Evolutionary conservation across 495 filamentous ascomycete species (phyloP), one percentile per base, ranked within the genome.

Genomic region (Rhypophila decipiens): DNA sequence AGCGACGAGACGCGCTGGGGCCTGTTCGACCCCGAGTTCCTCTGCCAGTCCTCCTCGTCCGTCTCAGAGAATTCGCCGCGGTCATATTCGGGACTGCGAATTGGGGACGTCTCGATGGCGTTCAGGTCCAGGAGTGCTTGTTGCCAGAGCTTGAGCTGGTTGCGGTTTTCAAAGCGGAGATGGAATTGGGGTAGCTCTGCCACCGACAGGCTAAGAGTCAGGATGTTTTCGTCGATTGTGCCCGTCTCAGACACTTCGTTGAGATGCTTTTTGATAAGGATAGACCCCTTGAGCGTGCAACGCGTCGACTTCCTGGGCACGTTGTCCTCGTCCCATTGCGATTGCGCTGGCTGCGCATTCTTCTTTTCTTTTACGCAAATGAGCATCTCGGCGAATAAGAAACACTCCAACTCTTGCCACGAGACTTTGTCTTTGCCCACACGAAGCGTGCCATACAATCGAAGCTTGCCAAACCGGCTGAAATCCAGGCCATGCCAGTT

Each of bases 401-500:
- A 99, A 64, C 94, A 99, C 63, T 97, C 90, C 44, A 99, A 67
- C 60, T 99, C 94, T 70, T 99, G 93, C 93, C 93, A 99, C 11
- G 93, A 90, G 55, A 93, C 78, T 52, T 89, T 88, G 63, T 99
- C 93, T 57, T 97, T 99, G 53, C 94, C 93, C 18, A 99, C 93
- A 45, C 86, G 83, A 52, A 97, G 84, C 13, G 87, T 90, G 37
- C 90, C 93, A 58, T 95, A 90, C 33, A 97, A 71, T 27, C 89
- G 85, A 53, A 99, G 79, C 59, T 95, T 96, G 52, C 93, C 93
- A 64, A 97, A 97, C 49, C 90, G 79, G 59, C 79, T 75, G 61
- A 96, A 97, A 59, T 99, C 94, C n/a, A 97, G 73, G 0, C 93
- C 94, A 63, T 99, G 93, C 93, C 93, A 99, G 55, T 99, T 96